phyloP scores from a whole-genome alignment of 2,329 filamentous ascomycete genomes.

The Trichophyton rubrum region DNA sequence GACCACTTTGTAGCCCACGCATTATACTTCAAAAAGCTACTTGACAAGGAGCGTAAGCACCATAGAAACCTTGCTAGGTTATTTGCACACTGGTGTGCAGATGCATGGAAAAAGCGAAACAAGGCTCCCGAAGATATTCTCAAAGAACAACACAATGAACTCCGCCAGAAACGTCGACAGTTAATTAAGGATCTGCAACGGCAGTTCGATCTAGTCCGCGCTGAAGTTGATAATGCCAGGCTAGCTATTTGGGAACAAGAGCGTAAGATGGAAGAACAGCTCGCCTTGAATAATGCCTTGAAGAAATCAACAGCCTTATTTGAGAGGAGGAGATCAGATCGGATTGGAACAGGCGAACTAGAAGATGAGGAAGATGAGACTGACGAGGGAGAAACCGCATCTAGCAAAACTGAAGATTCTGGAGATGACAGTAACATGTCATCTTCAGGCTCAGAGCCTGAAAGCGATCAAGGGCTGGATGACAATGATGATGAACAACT shows the following conservation, averaged over 20 bases:
- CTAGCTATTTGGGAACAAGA: slow-evolving; percentile 49
- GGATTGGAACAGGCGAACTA: slow-evolving; percentile 40
- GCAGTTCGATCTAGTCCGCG: slow-evolving; percentile 47
- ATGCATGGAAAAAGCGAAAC: slow-evolving; percentile 31
- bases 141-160: slow-evolving; percentile 58
- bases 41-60: slow-evolving; percentile 64
- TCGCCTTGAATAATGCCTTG: slow-evolving; percentile 41
- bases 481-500: slow-evolving; percentile 34
- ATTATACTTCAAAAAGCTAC: slow-evolving; percentile 64
- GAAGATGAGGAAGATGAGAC: slow-evolving; percentile 59
- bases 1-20: slow-evolving; percentile 76
- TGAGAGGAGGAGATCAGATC: slow-evolving; percentile 33
- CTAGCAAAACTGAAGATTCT: slow-evolving; percentile 48
- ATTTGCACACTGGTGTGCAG: slow-evolving; percentile 47
- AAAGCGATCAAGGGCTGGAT: slow-evolving; percentile 29
- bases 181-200: slow-evolving; percentile 53
- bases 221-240: slow-evolving; percentile 45
- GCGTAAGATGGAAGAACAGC: slow-evolving; percentile 37
- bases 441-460: slow-evolving; percentile 33
- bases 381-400: slow-evolving; percentile 18
- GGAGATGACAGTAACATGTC: slow-evolving; percentile 42
- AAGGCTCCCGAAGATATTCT: slow-evolving; percentile 59
- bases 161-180: slow-evolving; percentile 56
- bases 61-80: slow-evolving; percentile 68
- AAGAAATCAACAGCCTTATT: slow-evolving; percentile 41